Percentiles rank a stretch among this genome's conserved stretches.
These are phyloP conservation scores for Psidium guajava DNA, from an alignment of 345 rosid genomes.

Conservation along the genomic window DNA sequence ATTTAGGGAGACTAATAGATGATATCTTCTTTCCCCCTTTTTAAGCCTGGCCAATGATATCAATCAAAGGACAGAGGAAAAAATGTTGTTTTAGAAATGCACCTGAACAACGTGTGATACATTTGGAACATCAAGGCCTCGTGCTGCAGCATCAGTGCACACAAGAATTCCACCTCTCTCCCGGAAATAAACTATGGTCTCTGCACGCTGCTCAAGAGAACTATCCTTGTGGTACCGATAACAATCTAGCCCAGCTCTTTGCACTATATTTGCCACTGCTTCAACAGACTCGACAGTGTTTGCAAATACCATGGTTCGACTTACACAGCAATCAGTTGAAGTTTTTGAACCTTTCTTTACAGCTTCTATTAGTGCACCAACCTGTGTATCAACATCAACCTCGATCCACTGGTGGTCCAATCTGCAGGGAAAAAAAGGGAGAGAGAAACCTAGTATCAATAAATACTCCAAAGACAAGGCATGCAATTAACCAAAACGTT, in stretches of 20 bases:
- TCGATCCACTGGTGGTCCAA: conserved; percentile 74
- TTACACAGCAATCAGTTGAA: conserved; percentile 12
- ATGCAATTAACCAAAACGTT: not conserved
- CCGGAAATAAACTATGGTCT: conserved; percentile 48
- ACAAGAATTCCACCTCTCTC: conserved; percentile 75
- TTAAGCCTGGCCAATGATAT: not conserved
- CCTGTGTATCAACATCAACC: conserved; percentile 72
- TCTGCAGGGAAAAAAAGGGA: conserved; percentile 23
- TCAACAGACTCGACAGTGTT: conserved; percentile 88
- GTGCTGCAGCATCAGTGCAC: conserved; percentile 98
- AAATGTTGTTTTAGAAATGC: not conserved
- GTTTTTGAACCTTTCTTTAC: conserved; percentile 32
- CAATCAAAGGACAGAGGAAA: not conserved
- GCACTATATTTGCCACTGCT: conserved; percentile 69
- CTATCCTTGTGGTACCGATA: conserved; percentile 73
- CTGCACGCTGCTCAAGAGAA: conserved; percentile 71
- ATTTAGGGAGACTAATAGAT: not conserved
- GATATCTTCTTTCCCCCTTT: not conserved
- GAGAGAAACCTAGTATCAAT: not conserved
- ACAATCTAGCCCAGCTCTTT: conserved; percentile 67
- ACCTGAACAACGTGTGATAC: conserved; percentile 95
- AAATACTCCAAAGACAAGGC: not conserved
- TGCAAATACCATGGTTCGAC: conserved; percentile 89
- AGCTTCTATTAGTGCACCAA: conserved; percentile 77
- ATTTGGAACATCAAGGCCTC: conserved; percentile 89